These are phyloP conservation scores for Oryza coarctata DNA, from an alignment of 176 grass and related monocot genomes.

Conservation along the genomic window DNA sequence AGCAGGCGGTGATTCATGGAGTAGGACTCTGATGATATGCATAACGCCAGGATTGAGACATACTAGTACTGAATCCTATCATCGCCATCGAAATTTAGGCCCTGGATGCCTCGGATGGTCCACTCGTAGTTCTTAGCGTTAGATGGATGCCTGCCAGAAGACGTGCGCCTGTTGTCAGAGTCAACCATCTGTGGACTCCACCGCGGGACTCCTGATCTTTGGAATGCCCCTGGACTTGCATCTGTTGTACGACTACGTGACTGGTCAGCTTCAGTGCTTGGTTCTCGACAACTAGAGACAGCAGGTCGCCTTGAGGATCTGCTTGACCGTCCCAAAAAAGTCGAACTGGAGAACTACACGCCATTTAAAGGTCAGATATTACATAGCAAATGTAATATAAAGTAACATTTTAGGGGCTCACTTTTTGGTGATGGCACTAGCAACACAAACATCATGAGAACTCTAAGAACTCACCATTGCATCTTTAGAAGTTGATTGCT, in stretches of 20 bases:
- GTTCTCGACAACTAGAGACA: constrained; percentile 73
- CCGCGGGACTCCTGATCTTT: constrained; percentile 45
- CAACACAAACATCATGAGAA: constrained; percentile 24
- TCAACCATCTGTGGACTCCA: constrained; percentile 44
- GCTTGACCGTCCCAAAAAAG: constrained; percentile 80
- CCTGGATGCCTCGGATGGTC: constrained; percentile 76
- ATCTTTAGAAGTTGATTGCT: constrained; percentile 55
- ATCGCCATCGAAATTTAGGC: constrained; percentile 64
- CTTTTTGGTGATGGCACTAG: not conserved
- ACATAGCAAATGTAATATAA: constrained; percentile 40
- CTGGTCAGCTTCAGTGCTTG: constrained; percentile 43
- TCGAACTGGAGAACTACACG: constrained; percentile 97
- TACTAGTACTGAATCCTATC: constrained; percentile 56
- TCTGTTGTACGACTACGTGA: constrained; percentile 45
- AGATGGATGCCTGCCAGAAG: constrained; percentile 60
- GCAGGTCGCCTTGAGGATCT: constrained; percentile 94
- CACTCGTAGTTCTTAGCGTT: constrained; percentile 80
- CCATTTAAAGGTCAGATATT: constrained; percentile 76
- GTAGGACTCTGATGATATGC: not conserved
- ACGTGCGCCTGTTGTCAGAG: constrained; percentile 45
- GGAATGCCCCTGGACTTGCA: constrained; percentile 66
- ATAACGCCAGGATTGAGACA: not conserved
- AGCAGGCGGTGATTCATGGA: not conserved
- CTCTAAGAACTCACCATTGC: constrained; percentile 51
- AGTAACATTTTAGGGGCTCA: not conserved